Evolutionary conservation across 2,329 filamentous ascomycete species (phyloP), one percentile per base, ranked within the genome.

Genomic region (Sclerotinia borealis): DNA sequence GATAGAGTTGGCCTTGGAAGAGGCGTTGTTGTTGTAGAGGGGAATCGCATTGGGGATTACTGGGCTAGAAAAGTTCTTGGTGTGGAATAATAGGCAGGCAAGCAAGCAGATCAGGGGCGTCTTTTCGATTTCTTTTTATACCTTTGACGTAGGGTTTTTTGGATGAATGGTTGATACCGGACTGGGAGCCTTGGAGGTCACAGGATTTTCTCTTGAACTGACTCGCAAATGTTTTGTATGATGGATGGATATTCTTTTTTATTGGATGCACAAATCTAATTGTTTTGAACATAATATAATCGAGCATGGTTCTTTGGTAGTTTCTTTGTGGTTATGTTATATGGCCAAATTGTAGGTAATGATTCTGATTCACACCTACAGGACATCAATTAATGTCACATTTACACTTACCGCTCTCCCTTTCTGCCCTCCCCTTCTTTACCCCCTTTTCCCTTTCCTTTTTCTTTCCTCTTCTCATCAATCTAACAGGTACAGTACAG

Each of bases 11-110:
- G 93, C 2, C 81, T 93, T 63, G 93, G 93, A 19, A 89, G 95
- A 73, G 91, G 92, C 4, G 87, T 97, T 34, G 87, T 96, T 45
- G 87, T 98, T 22, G 92, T 97, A 3, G 93, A 98, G 75, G 89
- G 88, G 37, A 81, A 88, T 68, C 83, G 91, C 56, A 84, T 96
- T 22, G 87, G 89, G 59, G 93, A 97, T 70, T 93, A 98, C 76
- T 98, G 92, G 89, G 82, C 83, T 66, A 86, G 90, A 73, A 83
- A 93, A 65, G 86, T 96, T 63, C 86, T 87, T 72, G 90, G 90
- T 61, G 76, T 77, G 68, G 81, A 83, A 69, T 83, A 83, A 69
- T 83, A 75, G 34, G 36, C 50, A 27, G 29, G 19, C 25, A 55
- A 43, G 37, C 54, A 22, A 8, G 39, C 39, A 45, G 29, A 45